Evolutionary conservation across 805 yeast genomes (phyloP), one percentile per base, ranked within the genome.

Genomic region (Starmerella bombi): DNA sequence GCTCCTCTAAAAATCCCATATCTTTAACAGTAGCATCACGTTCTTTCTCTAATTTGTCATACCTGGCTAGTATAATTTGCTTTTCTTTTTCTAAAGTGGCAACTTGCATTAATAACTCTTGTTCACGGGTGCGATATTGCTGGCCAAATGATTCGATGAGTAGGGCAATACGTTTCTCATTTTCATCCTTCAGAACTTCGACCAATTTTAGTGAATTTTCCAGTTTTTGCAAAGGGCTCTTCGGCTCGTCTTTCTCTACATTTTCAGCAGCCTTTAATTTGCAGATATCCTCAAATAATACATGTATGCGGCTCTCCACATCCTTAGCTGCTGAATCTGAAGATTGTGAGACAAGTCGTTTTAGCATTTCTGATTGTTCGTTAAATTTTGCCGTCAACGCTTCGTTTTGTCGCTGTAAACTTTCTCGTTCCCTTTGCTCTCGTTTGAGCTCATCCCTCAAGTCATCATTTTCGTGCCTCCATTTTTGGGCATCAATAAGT

Each of bases 71-170:
- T 12, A 40, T 10, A 9, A 47, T 47, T 15, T 37, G 31, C 27
- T 42, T 41, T 19, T 47, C 46, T 10, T 25, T 28, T 29, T 39
- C 41, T 12, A 40, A 34, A 12, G 25, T 23, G 10, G 43, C 34
- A 15, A 42, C 20, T 31, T 27, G 30, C 18, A 40, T 25, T 20
- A 45, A 32, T 22, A 47, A 41, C 35, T 47, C 50, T 14, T 25
- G 31, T 31, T 47, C 50, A 20, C 50, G 43, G 10, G 38, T 14
- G 7, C 45, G 39, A 35, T 47, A 40, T 41, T 45, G 49, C 19
- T 38, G 23, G 14, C 35, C 31, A 22, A 47, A 47, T 9, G 49
- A 29, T 23, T 37, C 40, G 30, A 42, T 34, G 5, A 45, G 37
- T 4, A 36, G n/a, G 3, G 36, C 31, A 7, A 47, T 17, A 12